Base-by-base conservation (phyloP, 257 asterid genomes). In the Vinca minor region DNA sequence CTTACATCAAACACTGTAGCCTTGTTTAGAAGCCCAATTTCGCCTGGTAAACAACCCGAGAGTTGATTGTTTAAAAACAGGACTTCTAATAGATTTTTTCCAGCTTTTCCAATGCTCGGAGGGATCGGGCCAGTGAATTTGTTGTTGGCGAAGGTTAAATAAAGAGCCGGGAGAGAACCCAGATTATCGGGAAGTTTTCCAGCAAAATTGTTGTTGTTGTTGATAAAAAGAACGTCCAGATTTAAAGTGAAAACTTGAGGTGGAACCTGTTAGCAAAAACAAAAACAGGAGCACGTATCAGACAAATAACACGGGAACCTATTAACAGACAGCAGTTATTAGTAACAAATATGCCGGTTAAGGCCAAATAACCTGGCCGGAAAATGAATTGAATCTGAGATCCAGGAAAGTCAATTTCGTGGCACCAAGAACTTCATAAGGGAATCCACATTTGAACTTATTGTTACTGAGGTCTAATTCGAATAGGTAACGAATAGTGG, bases 391-490 rank as follows among this genome's bases (percentile, higher is more conserved):
- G 84, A 73, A 87, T 50, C 94, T 63, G 34, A 87, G 76, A 47
- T 87, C 91, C 68, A 87, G 48, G 83, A 83, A 87, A 9, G 93
- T 87, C 25, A 87, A 77, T 8, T 78, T 74, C 8, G 71, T 73
- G 4, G 90, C 81, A 5, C 63, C 54, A 14, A 85, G 72, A 53
- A 83, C 76, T 2, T 63, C 35, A 5, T 11, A 20, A 4, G 95
- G 95, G 71, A 87, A 87, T 0, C 23, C 21, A 1, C 90, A 86
- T 21, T 25, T 14, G 47, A 81, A 79, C 1, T 74, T 50, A 75
- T 85, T 87, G 84, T 85, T 85, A 65, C 95, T 87, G 66, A 85
- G 65, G 45, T 85, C 93, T 50, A 87, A 81, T 60, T 87, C 95
- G 35, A 45, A 85, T 9, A 85, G 78, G 3, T 68, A 66, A 0